Evolutionary conservation across 192 early-diverging fungal genomes (phyloP), one percentile per base, ranked within the genome.

Genomic region (Phlyctochytrium planicorne): DNA sequence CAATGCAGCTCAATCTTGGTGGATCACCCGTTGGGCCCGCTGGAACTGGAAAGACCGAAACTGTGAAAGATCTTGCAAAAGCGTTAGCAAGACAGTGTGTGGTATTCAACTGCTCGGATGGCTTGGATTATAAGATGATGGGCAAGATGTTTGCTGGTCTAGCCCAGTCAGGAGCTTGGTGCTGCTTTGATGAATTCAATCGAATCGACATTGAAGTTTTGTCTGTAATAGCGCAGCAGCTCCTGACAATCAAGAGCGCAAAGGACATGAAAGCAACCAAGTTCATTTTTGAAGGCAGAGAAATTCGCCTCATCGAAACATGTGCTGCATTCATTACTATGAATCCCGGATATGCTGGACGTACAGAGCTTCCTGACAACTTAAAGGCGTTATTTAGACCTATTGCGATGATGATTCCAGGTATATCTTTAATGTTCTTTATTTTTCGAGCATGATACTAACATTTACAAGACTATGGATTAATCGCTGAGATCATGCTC

Each of bases 51-150:
- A 86, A 86, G 64, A 86, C 84, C 0, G 84, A 86, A 67, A 84
- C 84, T 1, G 84, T 86, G 17, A 86, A 86, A 59, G 84, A 86
- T 72, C 60, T 86, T 2, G 82, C 84, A 34, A 86, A 86, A 53
- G 84, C 84, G 10, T 73, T 86, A 66, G 82, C 84, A 16, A 68
- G 79, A 2, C 84, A 86, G 47, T 86, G 84, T 75, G 84, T 86
- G 0, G 84, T 86, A 35, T 86, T 84, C 73, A 86, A 86, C 60
- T 86, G 84, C 70, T 86, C 84, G 32, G 84, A 86, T 64, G 82
- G 82, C 40, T 77, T 86, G 75, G 84, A 86, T 63, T 86, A 86
- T 71, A 86, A 86, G 55, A 86, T 86, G 84, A 86, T 86, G 84
- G 84, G 84, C 32, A 86, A 86, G 67, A 84, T 86, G 82, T 86